Conservation (phyloP, 106 monocot species). For the Dioscorea zingiberensis region DNA sequence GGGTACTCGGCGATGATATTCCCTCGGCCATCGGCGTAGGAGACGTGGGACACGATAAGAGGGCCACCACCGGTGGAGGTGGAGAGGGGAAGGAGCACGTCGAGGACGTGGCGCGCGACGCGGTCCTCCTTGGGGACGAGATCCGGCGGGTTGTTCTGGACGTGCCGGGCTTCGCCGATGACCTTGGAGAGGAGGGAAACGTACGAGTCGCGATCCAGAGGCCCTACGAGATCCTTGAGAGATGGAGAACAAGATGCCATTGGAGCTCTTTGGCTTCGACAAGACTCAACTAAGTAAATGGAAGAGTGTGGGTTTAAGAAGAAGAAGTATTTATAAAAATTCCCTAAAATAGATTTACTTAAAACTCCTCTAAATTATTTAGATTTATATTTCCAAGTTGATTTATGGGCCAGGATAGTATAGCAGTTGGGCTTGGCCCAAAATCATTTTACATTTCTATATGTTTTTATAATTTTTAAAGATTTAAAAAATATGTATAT, state of each 20-base stretch:
- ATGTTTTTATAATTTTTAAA: no score
- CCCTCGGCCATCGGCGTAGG: conserved; percentile 59
- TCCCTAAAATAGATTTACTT: no score
- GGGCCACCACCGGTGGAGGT: conserved; percentile 67
- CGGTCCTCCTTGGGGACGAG: conserved; percentile 79
- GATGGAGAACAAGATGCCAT: not conserved
- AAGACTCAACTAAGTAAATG: no score
- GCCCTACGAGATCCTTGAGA: conserved; percentile 52
- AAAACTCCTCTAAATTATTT: no score
- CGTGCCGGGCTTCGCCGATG: conserved; percentile 69
- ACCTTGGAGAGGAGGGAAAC: conserved; percentile 68
- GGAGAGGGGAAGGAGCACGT: conserved; percentile 67
- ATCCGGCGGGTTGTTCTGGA: conserved; percentile 97
- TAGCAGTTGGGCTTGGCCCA: no score
- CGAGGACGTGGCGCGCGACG: conserved; percentile 87
- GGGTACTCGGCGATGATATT: conserved; percentile 96
- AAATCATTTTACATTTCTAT: no score
- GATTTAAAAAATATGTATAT: no score
- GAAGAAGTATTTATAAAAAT: no score
- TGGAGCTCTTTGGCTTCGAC: no score
- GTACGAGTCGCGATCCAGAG: conserved; percentile 56
- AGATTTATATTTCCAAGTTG: no score
- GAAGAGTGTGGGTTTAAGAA: no score
- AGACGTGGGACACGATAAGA: conserved; percentile 59
- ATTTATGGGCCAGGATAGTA: no score